Conservation (phyloP, 768 basidiomycete species). For the Omphalotus guepiniiformis region DNA sequence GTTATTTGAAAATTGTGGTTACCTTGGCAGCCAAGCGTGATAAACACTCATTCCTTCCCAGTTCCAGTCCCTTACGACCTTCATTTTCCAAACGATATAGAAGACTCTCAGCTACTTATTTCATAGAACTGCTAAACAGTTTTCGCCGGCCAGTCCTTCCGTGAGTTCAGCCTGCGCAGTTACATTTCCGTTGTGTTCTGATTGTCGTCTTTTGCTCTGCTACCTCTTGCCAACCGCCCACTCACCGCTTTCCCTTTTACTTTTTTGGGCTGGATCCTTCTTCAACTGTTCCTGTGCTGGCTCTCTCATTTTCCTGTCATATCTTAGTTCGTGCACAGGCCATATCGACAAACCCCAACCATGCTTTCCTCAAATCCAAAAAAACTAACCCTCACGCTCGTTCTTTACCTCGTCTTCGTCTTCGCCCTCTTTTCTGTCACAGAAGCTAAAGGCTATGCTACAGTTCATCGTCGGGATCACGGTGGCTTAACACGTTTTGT, state of each 20-base stretch:
- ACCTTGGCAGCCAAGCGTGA: too few species aligned
- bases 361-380: slow-evolving; percentile 25
- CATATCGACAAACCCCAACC: not conserved
- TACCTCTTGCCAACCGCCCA: not conserved
- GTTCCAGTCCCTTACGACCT: slow-evolving; percentile 4
- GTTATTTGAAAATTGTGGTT: too few species aligned
- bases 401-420: slow-evolving; percentile 39
- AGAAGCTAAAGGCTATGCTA: slow-evolving; percentile 27
- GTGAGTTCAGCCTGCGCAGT: not conserved
- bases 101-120: not conserved
- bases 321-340: not conserved
- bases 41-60: too few species aligned
- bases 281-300: not conserved
- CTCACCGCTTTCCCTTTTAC: not conserved
- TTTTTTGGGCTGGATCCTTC: not conserved
- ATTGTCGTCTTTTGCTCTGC: not conserved
- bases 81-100: slow-evolving; percentile 3
- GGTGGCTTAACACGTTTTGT: slow-evolving; percentile 39
- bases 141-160: not conserved
- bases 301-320: not conserved
- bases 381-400: slow-evolving; percentile 37
- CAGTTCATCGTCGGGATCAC: slow-evolving; percentile 36
- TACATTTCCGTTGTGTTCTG: not conserved
- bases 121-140: too few species aligned
- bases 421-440: slow-evolving; percentile 33